Evolutionary conservation across 495 filamentous ascomycete species (phyloP), one percentile per base, ranked within the genome.

Genomic region (Aspergillus panamensis): DNA sequence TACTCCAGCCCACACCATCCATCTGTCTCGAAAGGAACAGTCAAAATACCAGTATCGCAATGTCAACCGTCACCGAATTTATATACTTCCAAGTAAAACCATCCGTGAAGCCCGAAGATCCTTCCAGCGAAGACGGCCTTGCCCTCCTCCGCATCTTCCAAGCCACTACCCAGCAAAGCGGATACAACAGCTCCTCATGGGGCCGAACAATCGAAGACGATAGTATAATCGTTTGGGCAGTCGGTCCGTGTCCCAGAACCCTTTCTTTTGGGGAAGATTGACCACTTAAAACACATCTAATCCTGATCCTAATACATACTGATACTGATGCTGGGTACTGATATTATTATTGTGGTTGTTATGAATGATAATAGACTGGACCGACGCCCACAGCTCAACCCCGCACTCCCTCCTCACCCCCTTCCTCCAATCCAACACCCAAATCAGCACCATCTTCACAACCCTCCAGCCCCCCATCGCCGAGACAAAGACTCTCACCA

Each of bases 101-200:
- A 25, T 63, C 68, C 17, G 68, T 79, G n/a, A 70, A 68, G 57
- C 76, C 74, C 9, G 76, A 77, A 60, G 70, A 76, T 31, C 69
- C 69, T 17, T 55, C 53, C 20, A 77, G 60, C 56, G 63, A 65
- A 29, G 66, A 72, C 43, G 76, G 76, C 39, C 29, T 58, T 10
- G 55, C 58, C 6, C 64, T 77, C 8, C 57, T 74, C 14, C 52
- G 57, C 6, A 42, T 70, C 21, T 70, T 77, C 51, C 53, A 59
- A 42, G 50, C 59, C 13, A 65, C 65, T 10, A 65, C 69, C 50
- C 59, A 67, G 1, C 71, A 79, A 57, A 73, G 67, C 55, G 72
- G 72, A 43, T 68, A 77, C 51, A 43, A 63, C 25, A 65, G 59
- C 37, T 79, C 76, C 2, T 66, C 68, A 3, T 79, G 76, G 76